Percentiles rank a stretch among this genome's conserved stretches.
Conservation (phyloP, 83 land plant genomes). For the Diphasiastrum complanatum region DNA sequence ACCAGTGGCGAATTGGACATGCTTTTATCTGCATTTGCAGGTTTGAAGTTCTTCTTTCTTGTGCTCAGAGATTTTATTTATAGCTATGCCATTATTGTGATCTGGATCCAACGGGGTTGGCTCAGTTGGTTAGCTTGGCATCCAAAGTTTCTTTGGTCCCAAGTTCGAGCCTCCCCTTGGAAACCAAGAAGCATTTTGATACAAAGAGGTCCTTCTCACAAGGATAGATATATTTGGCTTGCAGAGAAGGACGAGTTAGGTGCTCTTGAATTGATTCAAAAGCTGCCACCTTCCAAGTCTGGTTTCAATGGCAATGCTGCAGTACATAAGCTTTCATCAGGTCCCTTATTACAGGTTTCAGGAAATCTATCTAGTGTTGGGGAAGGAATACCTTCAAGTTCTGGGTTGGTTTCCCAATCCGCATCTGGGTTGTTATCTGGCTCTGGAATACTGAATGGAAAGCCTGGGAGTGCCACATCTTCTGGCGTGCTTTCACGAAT, state of each 20-base stretch:
- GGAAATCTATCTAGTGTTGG: conserved; percentile 15
- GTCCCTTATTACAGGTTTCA: neutral
- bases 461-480: conserved; percentile 87
- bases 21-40: conserved; percentile 73
- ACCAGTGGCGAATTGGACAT: conserved; percentile 78
- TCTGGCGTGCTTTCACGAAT: conserved; percentile 82
- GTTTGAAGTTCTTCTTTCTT: conserved; percentile 24
- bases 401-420: conserved; percentile 78
- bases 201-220: too few species aligned
- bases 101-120: too few species aligned
- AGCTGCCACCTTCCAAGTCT: conserved; percentile 15
- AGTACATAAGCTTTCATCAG: conserved; percentile 3
- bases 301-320: neutral
- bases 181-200: too few species aligned
- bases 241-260: conserved; percentile 54
- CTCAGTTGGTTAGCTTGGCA: too few species aligned
- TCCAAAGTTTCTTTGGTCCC: too few species aligned
- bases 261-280: conserved; percentile 29
- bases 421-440: conserved; percentile 86
- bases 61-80: neutral
- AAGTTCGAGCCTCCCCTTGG: too few species aligned
- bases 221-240: too few species aligned
- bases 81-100: too few species aligned
- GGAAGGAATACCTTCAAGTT: conserved; percentile 53
- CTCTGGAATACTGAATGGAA: conserved; percentile 82